A percentile compares a stretch with the other conserved stretches of the same genome.
Evolutionary conservation across 345 rosid species (phyloP).

Genomic region (Acer campestre): DNA sequence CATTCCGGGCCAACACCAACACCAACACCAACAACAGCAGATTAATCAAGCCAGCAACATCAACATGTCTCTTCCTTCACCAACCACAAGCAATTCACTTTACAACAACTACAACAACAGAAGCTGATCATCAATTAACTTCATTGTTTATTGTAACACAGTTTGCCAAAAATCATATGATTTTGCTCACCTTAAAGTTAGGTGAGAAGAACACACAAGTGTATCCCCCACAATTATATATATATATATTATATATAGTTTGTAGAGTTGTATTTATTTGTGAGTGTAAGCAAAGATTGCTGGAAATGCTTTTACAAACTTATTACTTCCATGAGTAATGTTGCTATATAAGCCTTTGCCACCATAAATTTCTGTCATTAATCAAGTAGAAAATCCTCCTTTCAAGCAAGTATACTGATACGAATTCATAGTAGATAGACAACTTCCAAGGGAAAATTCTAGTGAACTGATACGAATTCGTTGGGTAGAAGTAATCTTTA

Average conservation of each 20-base stretch:
- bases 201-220: no score
- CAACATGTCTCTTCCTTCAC: constrained; percentile 5
- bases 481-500: no score
- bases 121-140: neutral
- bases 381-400: neutral
- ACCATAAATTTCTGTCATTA: neutral
- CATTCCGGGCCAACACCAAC: constrained; percentile 11
- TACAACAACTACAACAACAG: neutral
- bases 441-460: neutral
- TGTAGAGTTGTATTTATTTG: no score
- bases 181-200: no score
- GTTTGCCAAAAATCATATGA: neutral
- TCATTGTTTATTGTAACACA: neutral
- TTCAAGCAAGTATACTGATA: neutral
- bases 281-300: no score
- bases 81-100: neutral
- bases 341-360: neutral
- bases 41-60: constrained; percentile 21
- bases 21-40: neutral
- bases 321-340: no score
- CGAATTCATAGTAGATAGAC: no score
- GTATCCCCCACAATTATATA: no score
- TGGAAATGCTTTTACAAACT: no score
- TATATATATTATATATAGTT: no score
- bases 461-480: neutral